Conservation (phyloP, 768 basidiomycete genomes). For the Kwoniella heveanensis region DNA sequence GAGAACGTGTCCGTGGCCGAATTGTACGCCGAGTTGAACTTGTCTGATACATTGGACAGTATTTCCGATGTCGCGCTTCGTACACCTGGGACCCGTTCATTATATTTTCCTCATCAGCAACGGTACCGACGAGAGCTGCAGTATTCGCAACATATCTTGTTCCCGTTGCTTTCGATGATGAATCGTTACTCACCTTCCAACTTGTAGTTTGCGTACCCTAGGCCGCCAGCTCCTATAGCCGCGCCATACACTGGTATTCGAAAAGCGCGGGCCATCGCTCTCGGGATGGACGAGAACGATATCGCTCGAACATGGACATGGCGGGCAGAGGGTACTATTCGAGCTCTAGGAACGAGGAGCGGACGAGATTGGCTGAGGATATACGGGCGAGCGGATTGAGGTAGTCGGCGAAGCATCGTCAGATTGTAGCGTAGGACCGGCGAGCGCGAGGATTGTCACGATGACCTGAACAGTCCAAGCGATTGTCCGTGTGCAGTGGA, state of each 20-base stretch:
- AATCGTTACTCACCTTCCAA: constrained; percentile 84
- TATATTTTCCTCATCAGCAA: background rate
- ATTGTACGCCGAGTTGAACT: constrained; percentile 39
- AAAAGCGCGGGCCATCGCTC: constrained; percentile 82
- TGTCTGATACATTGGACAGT: constrained; percentile 61
- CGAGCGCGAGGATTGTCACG: no score
- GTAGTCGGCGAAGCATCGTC: constrained; percentile 21
- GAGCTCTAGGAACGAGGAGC: constrained; percentile 8
- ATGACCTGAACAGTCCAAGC: no score
- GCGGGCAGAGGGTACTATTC: constrained; percentile 8
- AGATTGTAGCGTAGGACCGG: no score
- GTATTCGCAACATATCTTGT: no score
- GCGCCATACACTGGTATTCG: constrained; percentile 84
- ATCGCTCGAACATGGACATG: constrained; percentile 43
- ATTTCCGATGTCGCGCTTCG: constrained; percentile 73
- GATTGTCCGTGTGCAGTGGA: no score
- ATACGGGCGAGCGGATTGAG: constrained; percentile 8
- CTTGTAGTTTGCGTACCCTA: constrained; percentile 95
- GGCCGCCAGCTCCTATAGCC: constrained; percentile 83
- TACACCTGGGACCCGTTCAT: constrained; percentile 52
- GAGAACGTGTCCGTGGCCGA: constrained; percentile 39
- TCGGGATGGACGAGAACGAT: constrained; percentile 86
- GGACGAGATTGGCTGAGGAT: constrained; percentile 17
- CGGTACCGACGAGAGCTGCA: no score
- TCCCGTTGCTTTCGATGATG: no score